A percentile compares a stretch with the other conserved stretches of the same genome.
Evolutionary conservation across 495 filamentous ascomycete species (phyloP).

Genomic region (Aspergillus carlsbadensis): DNA sequence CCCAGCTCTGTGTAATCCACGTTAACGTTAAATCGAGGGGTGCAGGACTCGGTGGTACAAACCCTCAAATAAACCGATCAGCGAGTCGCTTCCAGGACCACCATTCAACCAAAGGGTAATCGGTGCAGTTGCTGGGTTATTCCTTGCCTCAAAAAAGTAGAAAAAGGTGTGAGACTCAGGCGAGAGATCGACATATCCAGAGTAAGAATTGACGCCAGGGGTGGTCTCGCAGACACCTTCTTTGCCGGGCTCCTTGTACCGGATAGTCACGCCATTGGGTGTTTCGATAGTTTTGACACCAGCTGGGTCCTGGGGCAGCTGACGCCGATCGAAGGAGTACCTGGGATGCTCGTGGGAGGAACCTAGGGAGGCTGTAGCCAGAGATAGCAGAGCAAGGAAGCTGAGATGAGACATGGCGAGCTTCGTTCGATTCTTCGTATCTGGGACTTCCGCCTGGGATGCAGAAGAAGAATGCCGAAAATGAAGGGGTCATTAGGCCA

Average conservation of each 20-base stretch:
- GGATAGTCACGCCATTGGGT: slow-evolving; percentile 51
- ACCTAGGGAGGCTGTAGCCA: slow-evolving; percentile 25
- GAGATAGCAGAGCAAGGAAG: slow-evolving; percentile 25
- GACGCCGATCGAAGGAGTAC: slow-evolving; percentile 30
- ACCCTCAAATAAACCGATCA: slow-evolving; percentile 71
- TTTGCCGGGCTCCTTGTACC: slow-evolving; percentile 42
- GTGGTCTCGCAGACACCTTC: slow-evolving; percentile 50
- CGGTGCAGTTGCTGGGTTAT: slow-evolving; percentile 49
- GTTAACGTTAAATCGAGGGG: slow-evolving; percentile 12
- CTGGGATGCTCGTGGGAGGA: slow-evolving; percentile 1
- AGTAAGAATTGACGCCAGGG: slow-evolving; percentile 47
- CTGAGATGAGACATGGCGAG: slow-evolving; percentile 28
- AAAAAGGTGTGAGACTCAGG: slow-evolving; percentile 47
- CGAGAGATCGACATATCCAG: slow-evolving; percentile 47
- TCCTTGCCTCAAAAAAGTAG: slow-evolving; percentile 51
- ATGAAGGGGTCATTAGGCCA: not conserved
- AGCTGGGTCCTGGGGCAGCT: slow-evolving; percentile 48
- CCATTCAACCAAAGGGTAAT: slow-evolving; percentile 54
- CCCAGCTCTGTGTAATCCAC: slow-evolving; percentile 47
- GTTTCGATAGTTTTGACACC: slow-evolving; percentile 58
- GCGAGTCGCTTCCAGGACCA: slow-evolving; percentile 59
- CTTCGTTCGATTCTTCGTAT: not conserved
- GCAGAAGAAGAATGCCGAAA: not conserved
- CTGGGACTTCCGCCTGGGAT: not conserved
- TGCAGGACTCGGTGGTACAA: slow-evolving; percentile 19